Evolutionary conservation across 352 stramenopile species (phyloP), one percentile per base, ranked within the genome.

Genomic region (Thraustotheca clavata): DNA sequence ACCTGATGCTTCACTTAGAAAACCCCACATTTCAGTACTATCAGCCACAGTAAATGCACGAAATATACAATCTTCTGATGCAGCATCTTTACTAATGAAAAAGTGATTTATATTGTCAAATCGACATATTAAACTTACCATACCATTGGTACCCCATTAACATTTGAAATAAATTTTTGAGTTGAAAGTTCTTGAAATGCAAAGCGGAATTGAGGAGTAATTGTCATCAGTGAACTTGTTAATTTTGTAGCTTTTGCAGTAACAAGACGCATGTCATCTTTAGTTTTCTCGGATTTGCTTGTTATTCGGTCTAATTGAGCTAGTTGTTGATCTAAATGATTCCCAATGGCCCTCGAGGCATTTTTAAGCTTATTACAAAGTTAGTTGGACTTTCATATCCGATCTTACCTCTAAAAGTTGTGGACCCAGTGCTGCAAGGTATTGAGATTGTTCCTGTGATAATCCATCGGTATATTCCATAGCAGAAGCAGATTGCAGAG

Each of bases 11-110:
- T 90, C 83, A 50, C 79, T 88, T 57, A 88, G 80, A 54, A 92
- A 89, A 1, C 83, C 83, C 80, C 80, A 92, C 1, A 89, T 71
- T 33, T 92, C 80, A 0, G 69, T 83, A 46, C 86, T 79, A n/a
- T 88, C 79, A n/a, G 77, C 78, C 8, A 88, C 33, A 9, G 80
- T 89, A 50, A 86, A 92, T 9, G 80, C 80, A 46, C 83, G 83
- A 48, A 89, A 92, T 2, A 74, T 75, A 43, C 83, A 92, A 4
- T 75, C 78, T 36, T 80, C 73, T 8, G 74, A 55, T 1, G 89
- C 71, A 16, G 88, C 71, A 38, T 88, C 77, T n/a, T 79, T 76
- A 49, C 83, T 92, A 52, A 0, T 14, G 12, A 63, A 2, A 20
- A 8, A 61, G 27, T 16, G 50, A 18, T n/a, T 49, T 5, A 55